Evolutionary conservation across 768 basidiomycete species (phyloP), one percentile per base, ranked within the genome.

Genomic region (Kwoniella bestiolae): DNA sequence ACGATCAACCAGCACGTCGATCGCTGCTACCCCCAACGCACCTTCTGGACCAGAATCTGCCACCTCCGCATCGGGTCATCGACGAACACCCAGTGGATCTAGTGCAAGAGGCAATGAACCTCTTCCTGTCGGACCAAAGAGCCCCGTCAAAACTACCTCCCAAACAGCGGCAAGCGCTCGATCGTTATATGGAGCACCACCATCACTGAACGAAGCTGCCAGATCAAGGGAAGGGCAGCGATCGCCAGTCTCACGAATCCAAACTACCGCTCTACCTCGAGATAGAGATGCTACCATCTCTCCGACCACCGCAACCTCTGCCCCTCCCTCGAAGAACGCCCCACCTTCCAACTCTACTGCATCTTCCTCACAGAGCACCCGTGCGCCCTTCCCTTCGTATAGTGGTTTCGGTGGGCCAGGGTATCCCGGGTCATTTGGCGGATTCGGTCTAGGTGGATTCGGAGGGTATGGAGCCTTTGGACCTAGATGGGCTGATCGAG

Each of bases 361-460:
- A 3, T 8, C 45, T 14, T 18, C 47, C 16, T 52, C 60, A 3
- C 60, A 68, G 28, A 25, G 52, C 0, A 52, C 53, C 2, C 35
- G 61, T 51, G 26, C 35, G 1, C 51, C 61, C 1, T 63, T 29
- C 34, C 9, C 28, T 11, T 46, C 49, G 9, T 63, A 56, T 23
- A 2, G 25, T 2, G 56, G 56, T 26, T 59, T 51, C 31, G 60
- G 61, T 12, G 47, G 50, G 18, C 45, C 23, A 4, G n/a, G 7
- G 1, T 61, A 62, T 31, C 56, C 61, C 16, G 31, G 55, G 18
- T 23, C 61, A 16, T 68, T 68, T 28, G 49, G 56, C 5, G 66
- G 66, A 18, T 68, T 63, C 35, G 61, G 61, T 11, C 35, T 68
- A 28, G 61, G 61, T n/a, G 66, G 66, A 29, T 67, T 67, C 29